Evolutionary conservation across 495 filamentous ascomycete species (phyloP).

Genomic region (Neurospora sp.): DNA sequence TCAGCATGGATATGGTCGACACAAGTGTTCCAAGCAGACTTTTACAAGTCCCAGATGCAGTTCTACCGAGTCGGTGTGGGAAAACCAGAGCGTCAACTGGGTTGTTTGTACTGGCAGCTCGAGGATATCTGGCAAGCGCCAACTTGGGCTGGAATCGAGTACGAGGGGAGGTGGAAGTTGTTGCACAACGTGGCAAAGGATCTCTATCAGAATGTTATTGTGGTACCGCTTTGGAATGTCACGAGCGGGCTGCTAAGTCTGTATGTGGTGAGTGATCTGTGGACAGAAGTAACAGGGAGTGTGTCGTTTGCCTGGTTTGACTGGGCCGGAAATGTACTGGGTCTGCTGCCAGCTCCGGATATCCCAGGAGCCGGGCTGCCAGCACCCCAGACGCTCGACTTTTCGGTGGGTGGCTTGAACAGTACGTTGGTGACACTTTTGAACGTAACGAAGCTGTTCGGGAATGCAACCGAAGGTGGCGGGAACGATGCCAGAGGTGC

Average conservation of each 20-base stretch:
- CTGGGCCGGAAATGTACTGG: constrained; percentile 15
- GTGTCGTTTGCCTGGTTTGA: constrained; percentile 20
- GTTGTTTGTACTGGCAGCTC: constrained; percentile 59
- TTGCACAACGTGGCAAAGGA: constrained; percentile 52
- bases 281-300: constrained; percentile 25
- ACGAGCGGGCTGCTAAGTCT: constrained; percentile 44
- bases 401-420: constrained; percentile 52
- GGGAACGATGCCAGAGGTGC: constrained; percentile 29
- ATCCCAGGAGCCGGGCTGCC: background rate
- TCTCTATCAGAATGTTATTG: constrained; percentile 50
- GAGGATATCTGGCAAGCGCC: constrained; percentile 64
- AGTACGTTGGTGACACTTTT: constrained; percentile 43
- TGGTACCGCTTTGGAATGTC: constrained; percentile 52
- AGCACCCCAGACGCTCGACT: constrained; percentile 17
- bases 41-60: constrained; percentile 52
- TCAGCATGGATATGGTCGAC: constrained; percentile 59
- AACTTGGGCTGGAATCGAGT: constrained; percentile 57
- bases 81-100: constrained; percentile 49
- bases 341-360: background rate
- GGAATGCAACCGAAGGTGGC: constrained; percentile 17
- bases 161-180: constrained; percentile 56
- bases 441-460: constrained; percentile 20
- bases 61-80: constrained; percentile 58
- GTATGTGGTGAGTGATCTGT: constrained; percentile 51
- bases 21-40: constrained; percentile 59